Conservation (phyloP, 1,139 yeast genomes). For the Geotrichum cucujoidarum region DNA sequence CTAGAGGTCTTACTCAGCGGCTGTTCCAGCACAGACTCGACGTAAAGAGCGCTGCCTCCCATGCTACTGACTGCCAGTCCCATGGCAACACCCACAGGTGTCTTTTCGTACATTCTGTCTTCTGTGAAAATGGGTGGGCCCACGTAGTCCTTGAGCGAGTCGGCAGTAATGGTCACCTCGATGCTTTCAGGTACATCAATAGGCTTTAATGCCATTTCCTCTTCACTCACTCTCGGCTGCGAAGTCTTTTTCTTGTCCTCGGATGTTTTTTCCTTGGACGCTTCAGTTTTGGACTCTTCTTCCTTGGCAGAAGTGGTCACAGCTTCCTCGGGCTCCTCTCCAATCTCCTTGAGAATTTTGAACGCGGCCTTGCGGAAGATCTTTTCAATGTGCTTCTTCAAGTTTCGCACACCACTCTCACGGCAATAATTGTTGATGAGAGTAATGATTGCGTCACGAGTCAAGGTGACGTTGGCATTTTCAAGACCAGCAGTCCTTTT, state of each 20-base stretch:
- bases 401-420: slow-evolving; percentile 92
- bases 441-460: slow-evolving; percentile 61
- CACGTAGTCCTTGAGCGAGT: slow-evolving; percentile 71
- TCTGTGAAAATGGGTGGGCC: slow-evolving; percentile 89
- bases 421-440: slow-evolving; percentile 84
- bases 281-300: not conserved
- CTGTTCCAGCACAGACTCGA: slow-evolving; percentile 87
- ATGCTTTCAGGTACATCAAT: slow-evolving; percentile 63
- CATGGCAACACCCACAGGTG: slow-evolving; percentile 96
- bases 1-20: slow-evolving; percentile 45
- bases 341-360: slow-evolving; percentile 60
- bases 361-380: slow-evolving; percentile 88
- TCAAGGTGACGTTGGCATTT: slow-evolving; percentile 57
- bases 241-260: not conserved
- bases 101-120: slow-evolving; percentile 72
- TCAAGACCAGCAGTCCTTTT: slow-evolving; percentile 75
- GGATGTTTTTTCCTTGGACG: not conserved
- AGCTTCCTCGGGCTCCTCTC: slow-evolving; percentile 16
- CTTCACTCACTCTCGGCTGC: slow-evolving; percentile 29
- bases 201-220: slow-evolving; percentile 24
- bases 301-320: not conserved
- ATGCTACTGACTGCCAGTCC: slow-evolving; percentile 91
- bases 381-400: slow-evolving; percentile 83
- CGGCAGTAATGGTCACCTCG: slow-evolving; percentile 56
- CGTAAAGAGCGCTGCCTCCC: slow-evolving; percentile 91